Conservation (phyloP, 2,329 filamentous ascomycete genomes). For the Epichloe sibirici region DNA sequence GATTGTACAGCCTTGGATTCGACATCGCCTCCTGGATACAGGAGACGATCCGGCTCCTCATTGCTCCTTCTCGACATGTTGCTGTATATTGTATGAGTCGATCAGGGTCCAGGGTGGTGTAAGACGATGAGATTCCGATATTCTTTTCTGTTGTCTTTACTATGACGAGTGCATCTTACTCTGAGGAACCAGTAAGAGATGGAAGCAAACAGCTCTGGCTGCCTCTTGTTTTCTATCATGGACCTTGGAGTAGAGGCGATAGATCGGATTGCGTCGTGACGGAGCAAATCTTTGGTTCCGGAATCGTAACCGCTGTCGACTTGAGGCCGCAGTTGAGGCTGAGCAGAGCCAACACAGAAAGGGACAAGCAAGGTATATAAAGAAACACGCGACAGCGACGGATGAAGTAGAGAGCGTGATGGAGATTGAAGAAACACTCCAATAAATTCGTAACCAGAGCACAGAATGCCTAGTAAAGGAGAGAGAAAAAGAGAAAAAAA, state of each 20-base stretch:
- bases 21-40: slow-evolving; percentile 19
- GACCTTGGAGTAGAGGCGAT: not conserved
- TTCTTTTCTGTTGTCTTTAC: not conserved
- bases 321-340: not conserved
- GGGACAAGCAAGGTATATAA: not conserved
- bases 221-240: not conserved
- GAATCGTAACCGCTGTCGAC: not conserved
- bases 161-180: slow-evolving; percentile 4
- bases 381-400: slow-evolving; percentile 1
- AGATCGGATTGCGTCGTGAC: slow-evolving; percentile 1
- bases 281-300: not conserved
- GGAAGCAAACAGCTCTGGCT: not conserved
- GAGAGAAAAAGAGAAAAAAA: not conserved
- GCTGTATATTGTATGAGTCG: not conserved
- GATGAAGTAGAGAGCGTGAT: slow-evolving; percentile 4
- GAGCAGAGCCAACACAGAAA: not conserved
- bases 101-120: not conserved
- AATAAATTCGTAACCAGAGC: not conserved
- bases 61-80: slow-evolving; percentile 21
- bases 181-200: not conserved
- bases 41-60: slow-evolving; percentile 20
- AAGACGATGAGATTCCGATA: not conserved
- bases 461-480: not conserved
- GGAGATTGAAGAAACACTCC: not conserved
- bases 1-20: slow-evolving; percentile 17